Base-by-base conservation (phyloP, 83 land plant species). In the Thuja plicata region DNA sequence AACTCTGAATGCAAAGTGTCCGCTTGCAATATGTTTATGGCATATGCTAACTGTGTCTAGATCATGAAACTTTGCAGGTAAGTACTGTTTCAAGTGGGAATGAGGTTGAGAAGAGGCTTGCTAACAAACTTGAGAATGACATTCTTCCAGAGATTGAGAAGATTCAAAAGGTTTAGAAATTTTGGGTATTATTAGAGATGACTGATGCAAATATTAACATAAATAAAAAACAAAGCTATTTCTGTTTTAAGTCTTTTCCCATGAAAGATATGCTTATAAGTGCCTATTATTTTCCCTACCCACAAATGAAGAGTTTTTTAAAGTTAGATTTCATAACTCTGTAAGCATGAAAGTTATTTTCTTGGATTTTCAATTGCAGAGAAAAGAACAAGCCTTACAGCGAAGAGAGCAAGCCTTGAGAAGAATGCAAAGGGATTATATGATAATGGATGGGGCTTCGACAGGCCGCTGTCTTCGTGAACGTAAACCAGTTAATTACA, bases 71-170 rank as follows among this genome's bases (percentile, higher is more conserved):
- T 34, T 86, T 86, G 55, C 94, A 96, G 97, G 95, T 91, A 48
- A 92, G 90, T 17, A 85, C 94, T 8, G 89, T 90, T 70, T 94
- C 92, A 48, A 94, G 97, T 88, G 89, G 88, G 73, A 62, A 84
- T 73, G 83, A 46, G 66, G 86, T 38, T 15, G 95, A 95, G 79
- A 89, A 88, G 89, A 66, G 79, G 48, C 88, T 95, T 88, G 91
- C 93, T 52, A 87, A 90, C 83, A 87, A 37, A 41, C 79, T 96
- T 57, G 88, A 91, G 57, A 66, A 32, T 85, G 92, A 96, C 27
- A 89, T 91, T 13, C 81, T 96, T 81, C 97, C 97, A 77, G 91
- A 76, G 88, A 91, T 96, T 37, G 94, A 94, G 89, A 89, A 93
- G 66, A 52, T 91, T 62, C 89, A 92, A 73, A 94, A 95, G 96